Evolutionary conservation across 2,329 filamentous ascomycete species (phyloP), one percentile per base, ranked within the genome.

Genomic region (Aspergillus terreus): DNA sequence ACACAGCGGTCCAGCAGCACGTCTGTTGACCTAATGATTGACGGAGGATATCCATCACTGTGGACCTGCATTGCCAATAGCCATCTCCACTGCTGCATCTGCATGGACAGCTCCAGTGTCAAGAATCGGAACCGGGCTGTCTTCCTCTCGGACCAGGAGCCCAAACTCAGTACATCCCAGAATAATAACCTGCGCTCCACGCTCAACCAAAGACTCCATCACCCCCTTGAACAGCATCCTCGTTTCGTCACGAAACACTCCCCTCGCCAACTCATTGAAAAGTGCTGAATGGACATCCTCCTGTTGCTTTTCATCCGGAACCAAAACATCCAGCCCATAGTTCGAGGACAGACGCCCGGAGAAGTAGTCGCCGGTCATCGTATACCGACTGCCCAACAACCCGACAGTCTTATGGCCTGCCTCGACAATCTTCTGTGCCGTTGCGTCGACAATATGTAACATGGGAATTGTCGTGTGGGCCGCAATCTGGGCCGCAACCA

Each of bases 151-250:
- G 3, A 55, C 14, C 3, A 55, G 23, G 6, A 33, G 23, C 11
- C 52, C 49, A 35, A 52, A 49, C 19, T 55, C 52, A 0, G 52
- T 55, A 44, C 52, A 55, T 5, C 52, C 49, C 7, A 55, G 44
- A 15, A 55, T 52, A 19, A 55, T 33, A 2, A 27, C 42, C 23
- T 55, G 35, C 0, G 46, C 46, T 7, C 52, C 52, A n/a, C 19
- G 23, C 6, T 9, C 33, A 2, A 51, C 41, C 19, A 54, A 27
- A 12, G 10, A 9, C 4, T 11, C 15, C 15, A 51, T 51, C 1
- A 27, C 12, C 23, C 57, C 51, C 58, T 60, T 21, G 59, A 63
- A 61, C 40, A 54, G n/a, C 55, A 52, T 27, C 54, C 55, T 27
- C 59, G 59, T 38, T n/a, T 40, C 49, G 58, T 58, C 60, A 52